Percentiles rank a stretch among this genome's conserved stretches.
phyloP scores from a whole-genome alignment of 2,329 filamentous ascomycete species.

The Cercospora beticola region DNA sequence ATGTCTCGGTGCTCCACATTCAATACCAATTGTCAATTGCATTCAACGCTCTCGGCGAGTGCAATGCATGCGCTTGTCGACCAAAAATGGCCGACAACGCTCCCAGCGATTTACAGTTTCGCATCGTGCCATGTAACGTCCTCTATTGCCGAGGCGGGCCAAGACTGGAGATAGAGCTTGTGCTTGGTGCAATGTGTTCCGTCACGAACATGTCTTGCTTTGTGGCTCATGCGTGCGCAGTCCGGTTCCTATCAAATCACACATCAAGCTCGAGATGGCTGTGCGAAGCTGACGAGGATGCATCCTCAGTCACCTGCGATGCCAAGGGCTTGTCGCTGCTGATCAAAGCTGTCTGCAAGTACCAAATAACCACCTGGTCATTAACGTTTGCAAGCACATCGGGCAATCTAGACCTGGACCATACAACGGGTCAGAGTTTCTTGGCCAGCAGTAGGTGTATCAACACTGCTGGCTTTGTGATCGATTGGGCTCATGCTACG shows the following conservation, averaged over 20 bases:
- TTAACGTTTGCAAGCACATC: not conserved
- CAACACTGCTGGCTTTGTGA: not conserved
- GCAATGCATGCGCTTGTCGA: not conserved
- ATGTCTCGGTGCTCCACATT: not conserved
- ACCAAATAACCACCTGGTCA: not conserved
- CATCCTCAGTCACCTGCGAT: not conserved
- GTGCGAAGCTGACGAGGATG: not conserved
- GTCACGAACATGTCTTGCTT: not conserved
- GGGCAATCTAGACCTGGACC: not conserved
- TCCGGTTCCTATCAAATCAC: not conserved
- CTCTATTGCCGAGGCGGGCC: not conserved
- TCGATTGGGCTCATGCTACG: not conserved
- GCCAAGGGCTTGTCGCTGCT: not conserved
- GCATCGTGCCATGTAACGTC: not conserved
- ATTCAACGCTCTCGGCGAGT: not conserved
- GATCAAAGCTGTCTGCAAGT: not conserved
- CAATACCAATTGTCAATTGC: not conserved
- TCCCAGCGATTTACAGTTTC: not conserved
- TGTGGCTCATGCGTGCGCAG: not conserved
- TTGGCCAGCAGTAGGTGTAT: not conserved
- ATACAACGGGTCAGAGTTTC: not conserved
- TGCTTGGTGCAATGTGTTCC: not conserved
- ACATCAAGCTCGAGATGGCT: not conserved
- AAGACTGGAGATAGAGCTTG: not conserved
- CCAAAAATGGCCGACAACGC: not conserved